Conservation (phyloP, 2,329 filamentous ascomycete species). For the Aspergillus udagawae region DNA sequence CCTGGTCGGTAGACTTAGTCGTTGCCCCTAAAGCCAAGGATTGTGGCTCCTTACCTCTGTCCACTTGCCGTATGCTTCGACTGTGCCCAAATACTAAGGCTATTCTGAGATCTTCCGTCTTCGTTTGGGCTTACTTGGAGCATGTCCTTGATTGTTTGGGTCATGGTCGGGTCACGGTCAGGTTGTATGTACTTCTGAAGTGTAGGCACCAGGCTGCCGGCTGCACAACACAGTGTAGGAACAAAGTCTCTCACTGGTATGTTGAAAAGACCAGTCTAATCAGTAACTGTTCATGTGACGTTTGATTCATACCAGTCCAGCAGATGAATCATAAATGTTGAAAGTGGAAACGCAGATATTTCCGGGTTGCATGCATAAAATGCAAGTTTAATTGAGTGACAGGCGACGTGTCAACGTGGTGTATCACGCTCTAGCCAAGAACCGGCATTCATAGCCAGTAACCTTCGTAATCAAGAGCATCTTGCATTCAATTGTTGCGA, state of each 20-base stretch:
- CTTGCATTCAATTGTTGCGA: neutral
- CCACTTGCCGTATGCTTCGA: slow-evolving; percentile 38
- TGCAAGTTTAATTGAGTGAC: neutral
- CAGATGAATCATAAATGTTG: neutral
- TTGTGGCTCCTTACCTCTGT: slow-evolving; percentile 23
- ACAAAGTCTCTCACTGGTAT: neutral
- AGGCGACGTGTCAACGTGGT: neutral
- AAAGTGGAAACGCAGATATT: neutral
- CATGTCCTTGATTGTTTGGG: slow-evolving; percentile 18
- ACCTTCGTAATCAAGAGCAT: neutral
- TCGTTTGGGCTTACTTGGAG: slow-evolving; percentile 4
- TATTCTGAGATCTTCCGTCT: neutral
- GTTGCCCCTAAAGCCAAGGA: neutral
- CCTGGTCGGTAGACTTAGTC: slow-evolving; percentile 19
- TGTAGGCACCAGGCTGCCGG: neutral
- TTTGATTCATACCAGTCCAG: neutral
- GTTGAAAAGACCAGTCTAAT: neutral
- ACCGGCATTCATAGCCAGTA: neutral
- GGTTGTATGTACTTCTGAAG: neutral
- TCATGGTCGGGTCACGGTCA: slow-evolving; percentile 9
- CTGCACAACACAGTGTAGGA: neutral
- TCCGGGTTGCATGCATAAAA: neutral
- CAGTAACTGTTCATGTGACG: neutral
- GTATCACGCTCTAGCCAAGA: neutral
- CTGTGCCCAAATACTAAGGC: slow-evolving; percentile 31